Conservation (phyloP, 2,329 filamentous ascomycete genomes). For the Trichothecium roseum region DNA sequence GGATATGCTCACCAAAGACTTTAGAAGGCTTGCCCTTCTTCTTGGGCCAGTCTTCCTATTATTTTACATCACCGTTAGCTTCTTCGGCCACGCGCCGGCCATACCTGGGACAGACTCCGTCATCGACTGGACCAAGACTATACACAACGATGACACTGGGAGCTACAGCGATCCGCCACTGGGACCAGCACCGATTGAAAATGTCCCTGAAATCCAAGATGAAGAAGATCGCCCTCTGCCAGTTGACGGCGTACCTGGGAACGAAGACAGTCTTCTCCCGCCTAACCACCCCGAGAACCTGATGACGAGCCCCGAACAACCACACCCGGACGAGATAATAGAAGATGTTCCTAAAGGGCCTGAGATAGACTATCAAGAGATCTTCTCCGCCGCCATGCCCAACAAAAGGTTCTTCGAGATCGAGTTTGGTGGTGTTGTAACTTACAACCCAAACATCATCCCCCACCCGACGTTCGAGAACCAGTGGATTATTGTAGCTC, state of each 20-base stretch:
- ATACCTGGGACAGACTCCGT: not conserved
- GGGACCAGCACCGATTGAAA: no score
- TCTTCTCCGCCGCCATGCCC: conserved; percentile 35
- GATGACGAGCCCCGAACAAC: no score
- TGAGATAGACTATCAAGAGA: conserved; percentile 17
- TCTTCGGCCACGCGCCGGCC: conserved; percentile 8
- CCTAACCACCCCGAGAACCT: no score
- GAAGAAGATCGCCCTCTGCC: no score
- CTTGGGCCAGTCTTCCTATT: conserved; percentile 17
- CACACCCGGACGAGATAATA: no score
- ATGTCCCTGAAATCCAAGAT: no score
- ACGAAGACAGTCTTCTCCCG: no score
- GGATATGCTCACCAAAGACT: conserved; percentile 20
- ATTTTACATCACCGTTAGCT: conserved; percentile 14
- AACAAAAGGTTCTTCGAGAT: conserved; percentile 39
- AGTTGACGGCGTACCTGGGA: no score
- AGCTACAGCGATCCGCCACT: no score
- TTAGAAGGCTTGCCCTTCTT: conserved; percentile 19
- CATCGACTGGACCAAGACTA: not conserved
- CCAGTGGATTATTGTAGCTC: conserved; percentile 41
- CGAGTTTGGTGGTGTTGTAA: conserved; percentile 28
- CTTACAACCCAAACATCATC: conserved; percentile 46
- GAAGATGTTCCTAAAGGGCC: not conserved
- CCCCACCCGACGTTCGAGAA: conserved; percentile 38
- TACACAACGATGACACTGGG: no score